phyloP scores from a whole-genome alignment of 805 yeast genomes.

The Candida ipomoeae region DNA sequence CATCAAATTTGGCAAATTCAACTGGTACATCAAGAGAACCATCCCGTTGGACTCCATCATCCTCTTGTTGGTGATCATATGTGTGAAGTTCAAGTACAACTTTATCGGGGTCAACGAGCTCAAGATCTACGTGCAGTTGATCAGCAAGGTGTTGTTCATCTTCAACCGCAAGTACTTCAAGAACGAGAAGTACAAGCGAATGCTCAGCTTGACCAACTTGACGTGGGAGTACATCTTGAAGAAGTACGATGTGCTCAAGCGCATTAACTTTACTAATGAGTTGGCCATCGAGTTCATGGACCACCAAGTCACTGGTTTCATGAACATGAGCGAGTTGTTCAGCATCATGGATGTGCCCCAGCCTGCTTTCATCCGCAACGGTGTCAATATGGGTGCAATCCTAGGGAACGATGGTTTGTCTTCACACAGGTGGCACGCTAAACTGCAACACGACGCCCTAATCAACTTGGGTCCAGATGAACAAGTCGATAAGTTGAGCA shows the following conservation, averaged over 20 bases:
- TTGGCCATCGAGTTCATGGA: constrained; percentile 33
- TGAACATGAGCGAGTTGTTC: constrained; percentile 39
- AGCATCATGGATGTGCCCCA: constrained; percentile 43
- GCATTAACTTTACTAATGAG: constrained; percentile 23
- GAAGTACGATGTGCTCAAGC: constrained; percentile 28
- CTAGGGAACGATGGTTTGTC: constrained; percentile 6
- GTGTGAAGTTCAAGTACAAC: constrained; percentile 47
- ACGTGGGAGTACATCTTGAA: constrained; percentile 43
- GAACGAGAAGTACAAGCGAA: constrained; percentile 43
- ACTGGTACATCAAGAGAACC: constrained; percentile 60
- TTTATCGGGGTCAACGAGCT: constrained; percentile 36
- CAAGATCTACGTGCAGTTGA: constrained; percentile 34
- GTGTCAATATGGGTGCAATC: constrained; percentile 10
- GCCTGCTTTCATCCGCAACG: constrained; percentile 22
- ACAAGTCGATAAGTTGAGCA: neutral
- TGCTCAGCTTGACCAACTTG: constrained; percentile 39
- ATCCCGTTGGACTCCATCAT: constrained; percentile 58
- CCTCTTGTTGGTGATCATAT: constrained; percentile 47
- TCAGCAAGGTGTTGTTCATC: constrained; percentile 40
- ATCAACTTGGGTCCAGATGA: neutral
- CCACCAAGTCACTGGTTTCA: constrained; percentile 36
- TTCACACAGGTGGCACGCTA: neutral
- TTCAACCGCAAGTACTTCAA: constrained; percentile 43
- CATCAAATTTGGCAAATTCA: constrained; percentile 49
- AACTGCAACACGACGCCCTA: neutral